Percentiles rank a stretch among this genome's conserved stretches.
phyloP scores from a whole-genome alignment of 2,329 filamentous ascomycete genomes.

The Zelopaecilomyces penicillatus region DNA sequence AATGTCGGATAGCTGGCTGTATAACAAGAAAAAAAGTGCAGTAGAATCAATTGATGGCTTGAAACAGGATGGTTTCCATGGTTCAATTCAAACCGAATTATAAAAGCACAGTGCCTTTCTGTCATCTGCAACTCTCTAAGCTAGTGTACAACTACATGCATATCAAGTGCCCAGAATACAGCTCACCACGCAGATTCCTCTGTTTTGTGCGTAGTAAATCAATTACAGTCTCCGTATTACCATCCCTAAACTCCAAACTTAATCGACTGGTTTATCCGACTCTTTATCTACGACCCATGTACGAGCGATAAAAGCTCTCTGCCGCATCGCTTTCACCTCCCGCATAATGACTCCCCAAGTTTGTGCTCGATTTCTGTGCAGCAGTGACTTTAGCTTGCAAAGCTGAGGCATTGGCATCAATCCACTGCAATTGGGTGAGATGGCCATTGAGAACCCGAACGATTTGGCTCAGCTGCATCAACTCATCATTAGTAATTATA shows the following conservation, averaged over 20 bases:
- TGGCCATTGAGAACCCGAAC: constrained; percentile 92
- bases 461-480: constrained; percentile 74
- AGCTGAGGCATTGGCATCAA: constrained; percentile 74
- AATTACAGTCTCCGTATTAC: constrained; percentile 9
- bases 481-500: constrained; percentile 10
- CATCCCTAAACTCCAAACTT: constrained; percentile 9
- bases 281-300: constrained; percentile 61
- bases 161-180: constrained; percentile 1
- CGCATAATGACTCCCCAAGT: constrained; percentile 47
- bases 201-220: constrained; percentile 7
- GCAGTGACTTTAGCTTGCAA: constrained; percentile 75
- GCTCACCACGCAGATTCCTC: constrained; percentile 8
- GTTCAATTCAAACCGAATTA: not conserved
- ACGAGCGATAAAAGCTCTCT: constrained; percentile 87
- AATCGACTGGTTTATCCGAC: constrained; percentile 10
- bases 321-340: constrained; percentile 61
- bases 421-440: constrained; percentile 83
- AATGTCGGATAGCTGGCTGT: too few relatives aligned
- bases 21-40: too few relatives aligned
- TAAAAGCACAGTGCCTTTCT: constrained; percentile 12
- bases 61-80: not conserved
- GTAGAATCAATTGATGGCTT: too few relatives aligned
- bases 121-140: constrained; percentile 20
- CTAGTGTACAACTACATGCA: constrained; percentile 32
- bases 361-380: constrained; percentile 71